Evolutionary conservation across 352 stramenopile genomes (phyloP).

Genomic region (Phytophthora gonapodyides): DNA sequence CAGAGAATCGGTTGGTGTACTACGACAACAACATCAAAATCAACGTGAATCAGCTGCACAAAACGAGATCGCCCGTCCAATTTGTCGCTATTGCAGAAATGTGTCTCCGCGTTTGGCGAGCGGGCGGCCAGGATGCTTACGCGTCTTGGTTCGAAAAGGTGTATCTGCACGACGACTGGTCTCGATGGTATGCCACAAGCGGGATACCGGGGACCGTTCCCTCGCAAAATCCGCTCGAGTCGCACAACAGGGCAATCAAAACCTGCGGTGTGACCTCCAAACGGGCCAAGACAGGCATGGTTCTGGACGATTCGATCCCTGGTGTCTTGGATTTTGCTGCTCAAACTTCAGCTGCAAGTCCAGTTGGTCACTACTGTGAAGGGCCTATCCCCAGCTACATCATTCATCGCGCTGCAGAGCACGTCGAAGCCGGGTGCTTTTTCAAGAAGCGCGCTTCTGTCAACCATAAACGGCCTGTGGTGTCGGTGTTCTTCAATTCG

Average conservation of each 20-base stretch:
- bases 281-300: slow-evolving; percentile 9
- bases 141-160: slow-evolving; percentile 11
- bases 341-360: background rate
- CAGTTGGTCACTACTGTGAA: slow-evolving; percentile 16
- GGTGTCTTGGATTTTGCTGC: background rate
- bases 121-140: slow-evolving; percentile 3
- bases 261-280: background rate
- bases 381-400: slow-evolving; percentile 2
- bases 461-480: slow-evolving; percentile 1
- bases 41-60: slow-evolving; percentile 6
- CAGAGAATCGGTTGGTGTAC: no score
- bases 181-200: slow-evolving; percentile 5
- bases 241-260: slow-evolving; percentile 19
- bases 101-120: background rate
- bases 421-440: background rate
- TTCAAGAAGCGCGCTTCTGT: background rate
- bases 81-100: background rate
- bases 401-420: background rate
- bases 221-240: slow-evolving; percentile 21
- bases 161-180: slow-evolving; percentile 6
- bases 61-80: background rate
- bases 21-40: slow-evolving; percentile 2
- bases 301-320: slow-evolving; percentile 17
- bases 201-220: slow-evolving; percentile 10
- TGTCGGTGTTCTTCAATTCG: slow-evolving; percentile 2